Base-by-base conservation (phyloP, 2,329 filamentous ascomycete genomes). In the Periconia sp. region DNA sequence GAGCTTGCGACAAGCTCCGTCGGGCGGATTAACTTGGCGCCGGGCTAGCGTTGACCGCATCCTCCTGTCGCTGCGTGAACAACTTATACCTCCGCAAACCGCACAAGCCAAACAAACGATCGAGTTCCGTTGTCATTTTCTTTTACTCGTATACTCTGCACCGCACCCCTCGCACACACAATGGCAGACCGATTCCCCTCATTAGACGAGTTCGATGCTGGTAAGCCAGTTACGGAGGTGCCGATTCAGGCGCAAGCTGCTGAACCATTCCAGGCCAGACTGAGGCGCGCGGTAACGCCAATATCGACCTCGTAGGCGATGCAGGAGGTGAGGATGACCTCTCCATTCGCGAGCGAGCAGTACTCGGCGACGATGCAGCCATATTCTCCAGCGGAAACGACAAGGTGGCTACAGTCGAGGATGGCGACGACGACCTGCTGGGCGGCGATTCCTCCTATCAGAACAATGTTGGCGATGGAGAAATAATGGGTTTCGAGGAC, bases 311-410 rank as follows among this genome's bases (percentile, higher is more conserved):
- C 42, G 71, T 83, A 25, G 77, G 79, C 50, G 79, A 77, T 50
- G 76, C 80, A 8, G 77, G 82, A 21, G 85, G 86, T 22, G 78
- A 82, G 50, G 85, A 89, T 64, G 90, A 96, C 73, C 97, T 99
- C 71, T 83, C 97, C 35, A 85, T 89, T 51, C 89, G 92, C 57
- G 94, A 99, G 76, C 89, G 91, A 66, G 94, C 91, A 49, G 74
- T 87, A 13, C 84, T 99, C 6, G 94, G 94, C 55, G 94, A 96
- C 52, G 94, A 97, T 71, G 94, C 94, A 48, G 83, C 91, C 61
- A 88, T 92, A 76, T 99, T 99, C 71, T 80, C 87, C 52, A 88
- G 88, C 22, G 80, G 84, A 48, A 84, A 86, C 64, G 89, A 95
- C 70, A 77, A 76, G 67, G 77, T 80, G 45, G 79, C 80, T 43